A percentile compares a stretch with the other conserved stretches of the same genome.
phyloP scores from a whole-genome alignment of 169 alveolate genomes.

The Plasmodium knowlesi region DNA sequence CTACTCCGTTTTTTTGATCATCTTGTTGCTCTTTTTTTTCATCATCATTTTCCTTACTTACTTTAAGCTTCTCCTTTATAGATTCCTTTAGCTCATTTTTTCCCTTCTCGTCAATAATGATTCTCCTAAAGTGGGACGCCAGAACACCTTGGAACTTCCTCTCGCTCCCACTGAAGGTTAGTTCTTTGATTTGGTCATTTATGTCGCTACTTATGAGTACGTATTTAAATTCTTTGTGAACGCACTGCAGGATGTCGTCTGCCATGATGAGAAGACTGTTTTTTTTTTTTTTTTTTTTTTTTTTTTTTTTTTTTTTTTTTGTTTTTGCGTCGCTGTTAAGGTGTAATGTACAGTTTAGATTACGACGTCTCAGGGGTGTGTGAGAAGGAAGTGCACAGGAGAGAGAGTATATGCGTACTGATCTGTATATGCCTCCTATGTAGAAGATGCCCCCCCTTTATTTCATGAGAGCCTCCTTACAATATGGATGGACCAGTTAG shows the following conservation, averaged over 20 bases:
- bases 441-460: neutral
- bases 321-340: too few relatives aligned
- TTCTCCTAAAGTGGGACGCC: slow-evolving; percentile 79
- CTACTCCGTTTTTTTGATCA: slow-evolving; percentile 1
- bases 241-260: slow-evolving; percentile 53
- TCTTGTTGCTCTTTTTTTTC: neutral
- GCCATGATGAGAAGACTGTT: slow-evolving; percentile 22
- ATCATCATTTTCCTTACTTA: slow-evolving; percentile 30
- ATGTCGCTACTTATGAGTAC: slow-evolving; percentile 83
- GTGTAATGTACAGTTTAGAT: neutral
- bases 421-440: neutral
- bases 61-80: slow-evolving; percentile 76
- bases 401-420: neutral
- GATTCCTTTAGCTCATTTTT: slow-evolving; percentile 76
- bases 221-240: slow-evolving; percentile 81
- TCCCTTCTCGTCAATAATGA: slow-evolving; percentile 76
- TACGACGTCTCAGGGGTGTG: neutral
- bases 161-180: slow-evolving; percentile 82
- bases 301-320: too few relatives aligned
- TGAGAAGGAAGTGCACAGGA: neutral
- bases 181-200: slow-evolving; percentile 78
- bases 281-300: too few relatives aligned
- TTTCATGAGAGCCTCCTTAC: neutral
- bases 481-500: neutral
- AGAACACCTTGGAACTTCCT: slow-evolving; percentile 75